Base-by-base conservation (phyloP, 2,329 filamentous ascomycete genomes). In the Thelonectria olida region DNA sequence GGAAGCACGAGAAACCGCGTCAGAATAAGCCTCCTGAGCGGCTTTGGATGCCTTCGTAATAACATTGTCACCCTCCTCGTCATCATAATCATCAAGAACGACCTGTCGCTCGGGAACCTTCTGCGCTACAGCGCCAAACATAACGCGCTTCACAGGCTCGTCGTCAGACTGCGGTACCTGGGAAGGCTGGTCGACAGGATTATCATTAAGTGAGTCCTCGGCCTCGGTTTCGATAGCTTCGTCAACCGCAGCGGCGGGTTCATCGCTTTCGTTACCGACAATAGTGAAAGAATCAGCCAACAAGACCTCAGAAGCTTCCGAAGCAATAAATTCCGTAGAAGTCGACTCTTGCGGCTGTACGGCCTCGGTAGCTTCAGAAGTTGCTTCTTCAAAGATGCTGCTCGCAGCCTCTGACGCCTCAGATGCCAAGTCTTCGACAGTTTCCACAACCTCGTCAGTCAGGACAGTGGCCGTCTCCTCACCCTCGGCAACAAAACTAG, bases 1-100 rank as follows among this genome's bases (percentile, higher is more conserved):
- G n/a, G 87, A 86, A 4, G 91, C 92, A 39, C 84, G 80, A 42
- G 85, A 85, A 9, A 91, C 76, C 19, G 91, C 91, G 22, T 84
- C 84, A 8, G 84, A 85, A 74, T 92, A 93, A 7, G 84, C 86
- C 7, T 83, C 82, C 61, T 83, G 80, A 5, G 84, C 83, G 15
- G 82, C 80, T 22, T 78, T 75, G 3, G 78, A 79, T 52, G 79
- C 77, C 58, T 73, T 79, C 2, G 76, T 75, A 17, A 74, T 57
- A 4, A 63, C 45, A 34, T 81, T 76, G 1, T 75, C 71, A 44
- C 34, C 45, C 28, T 60, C 57, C 4, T 54, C 31, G 13, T 78
- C 74, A 3, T 76, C 71, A 41, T 84, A 79, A 8, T 84, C 81
- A 10, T 85, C 84, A 19, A 86, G 66, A n/a, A 86, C 79, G 12